phyloP scores from a whole-genome alignment of 352 stramenopile species.

The Paralagenidium karlingii region DNA sequence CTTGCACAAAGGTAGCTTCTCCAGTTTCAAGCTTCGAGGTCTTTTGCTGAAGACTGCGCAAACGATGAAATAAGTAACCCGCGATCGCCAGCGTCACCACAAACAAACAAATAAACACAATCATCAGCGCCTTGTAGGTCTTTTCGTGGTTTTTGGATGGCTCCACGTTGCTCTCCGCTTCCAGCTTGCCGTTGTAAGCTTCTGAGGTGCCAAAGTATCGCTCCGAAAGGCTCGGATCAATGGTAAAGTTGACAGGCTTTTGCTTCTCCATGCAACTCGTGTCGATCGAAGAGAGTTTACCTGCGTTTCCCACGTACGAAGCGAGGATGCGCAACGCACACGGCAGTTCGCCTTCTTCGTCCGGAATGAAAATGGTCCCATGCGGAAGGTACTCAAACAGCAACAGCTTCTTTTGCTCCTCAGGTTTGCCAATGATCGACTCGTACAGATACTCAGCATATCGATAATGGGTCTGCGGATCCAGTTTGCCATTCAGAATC shows the following conservation, averaged over 20 bases:
- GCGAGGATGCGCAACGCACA: constrained; percentile 37
- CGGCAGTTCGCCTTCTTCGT: constrained; percentile 10
- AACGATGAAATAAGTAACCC: constrained; percentile 13
- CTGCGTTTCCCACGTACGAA: constrained; percentile 30
- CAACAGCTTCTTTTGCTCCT: constrained; percentile 32
- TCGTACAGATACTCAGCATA: constrained; percentile 4
- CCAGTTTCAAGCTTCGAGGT: no score
- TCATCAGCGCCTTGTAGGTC: constrained; percentile 24
- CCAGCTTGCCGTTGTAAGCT: no score
- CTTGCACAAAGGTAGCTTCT: no score
- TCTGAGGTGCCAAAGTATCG: constrained; percentile 4
- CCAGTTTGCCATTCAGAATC: constrained; percentile 30
- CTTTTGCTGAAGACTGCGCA: no score
- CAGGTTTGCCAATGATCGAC: constrained; percentile 12
- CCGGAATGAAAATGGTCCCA: constrained; percentile 12
- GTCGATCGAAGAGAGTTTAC: constrained; percentile 30
- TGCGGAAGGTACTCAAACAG: constrained; percentile 21
- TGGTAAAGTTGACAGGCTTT: not conserved
- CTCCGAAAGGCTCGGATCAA: not conserved
- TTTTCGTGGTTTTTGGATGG: constrained; percentile 5
- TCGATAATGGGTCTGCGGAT: constrained; percentile 16
- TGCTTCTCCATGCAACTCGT: constrained; percentile 22
- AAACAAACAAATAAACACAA: constrained; percentile 31
- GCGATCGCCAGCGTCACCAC: constrained; percentile 10
- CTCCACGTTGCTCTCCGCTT: no score